A percentile compares a stretch with the other conserved stretches of the same genome.
Conservation (phyloP, 768 basidiomycete genomes). For the Boletus rex-veris region DNA sequence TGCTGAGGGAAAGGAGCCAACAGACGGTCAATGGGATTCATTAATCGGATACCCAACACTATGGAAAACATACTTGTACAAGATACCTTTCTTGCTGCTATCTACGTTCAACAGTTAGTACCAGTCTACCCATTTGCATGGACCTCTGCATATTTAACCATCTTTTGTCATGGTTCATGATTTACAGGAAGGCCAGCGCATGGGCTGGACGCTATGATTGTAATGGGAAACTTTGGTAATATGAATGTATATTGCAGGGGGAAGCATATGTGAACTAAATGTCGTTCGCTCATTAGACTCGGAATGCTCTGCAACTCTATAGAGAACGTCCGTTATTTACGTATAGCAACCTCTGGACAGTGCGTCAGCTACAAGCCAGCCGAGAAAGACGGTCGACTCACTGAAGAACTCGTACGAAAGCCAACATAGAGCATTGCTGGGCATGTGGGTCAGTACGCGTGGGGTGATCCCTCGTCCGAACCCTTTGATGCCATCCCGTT, state of each 20-base stretch:
- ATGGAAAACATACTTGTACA: conserved; percentile 6
- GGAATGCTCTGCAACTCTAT: conserved; percentile 16
- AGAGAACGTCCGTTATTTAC: conserved; percentile 31
- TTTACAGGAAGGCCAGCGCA: background rate
- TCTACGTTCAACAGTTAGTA: background rate
- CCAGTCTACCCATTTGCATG: background rate
- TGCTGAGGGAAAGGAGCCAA: conserved; percentile 40
- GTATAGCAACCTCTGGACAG: conserved; percentile 60
- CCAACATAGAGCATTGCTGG: conserved; percentile 97
- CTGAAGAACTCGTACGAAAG: conserved; percentile 98
- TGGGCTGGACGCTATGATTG: background rate
- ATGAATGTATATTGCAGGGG: conserved; percentile 15
- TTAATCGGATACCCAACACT: conserved; percentile 7
- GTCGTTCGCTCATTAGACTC: conserved; percentile 6
- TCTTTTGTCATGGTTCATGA: background rate
- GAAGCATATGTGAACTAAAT: conserved; percentile 1
- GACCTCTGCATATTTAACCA: background rate
- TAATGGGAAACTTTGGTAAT: conserved; percentile 9
- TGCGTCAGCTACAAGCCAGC: conserved; percentile 5
- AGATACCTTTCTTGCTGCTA: conserved; percentile 3
- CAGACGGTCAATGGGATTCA: background rate
- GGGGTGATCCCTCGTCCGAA: conserved; percentile 87
- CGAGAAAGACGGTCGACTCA: conserved; percentile 42
- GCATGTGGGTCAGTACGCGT: conserved; percentile 91
- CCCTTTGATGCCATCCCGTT: conserved; percentile 78